Base-by-base conservation (phyloP, 257 asterid species). In the Fraxinus anomala region DNA sequence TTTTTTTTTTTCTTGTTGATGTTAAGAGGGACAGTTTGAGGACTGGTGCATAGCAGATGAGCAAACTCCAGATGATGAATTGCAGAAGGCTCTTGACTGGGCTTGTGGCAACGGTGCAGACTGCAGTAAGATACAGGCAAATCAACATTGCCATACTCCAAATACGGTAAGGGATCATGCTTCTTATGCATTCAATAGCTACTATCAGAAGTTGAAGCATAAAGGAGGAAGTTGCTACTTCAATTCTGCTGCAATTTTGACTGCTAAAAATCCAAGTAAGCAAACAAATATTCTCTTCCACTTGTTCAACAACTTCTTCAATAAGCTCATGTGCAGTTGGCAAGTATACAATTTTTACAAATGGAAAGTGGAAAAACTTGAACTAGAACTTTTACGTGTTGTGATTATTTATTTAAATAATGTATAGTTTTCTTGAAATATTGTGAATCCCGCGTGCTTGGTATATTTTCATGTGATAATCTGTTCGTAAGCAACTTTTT, bases 11-110 rank as follows among this genome's bases (percentile, higher is more conserved):
- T 76, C 6, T 51, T 9, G 31, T 44, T 75, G 24, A 24, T 10
- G 34, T 26, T 61, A 89, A 89, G 96, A 84, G 80, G 94, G 87
- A 23, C 94, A 89, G 84, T 79, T 76, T 76, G 91, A 88, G 77
- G 91, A 92, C 36, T 92, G 84, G 79, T 92, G 97, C 87, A 44
- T 89, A 79, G 96, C 96, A 3, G 97, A 91, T 65, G 96, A 86
- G 78, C 97, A 93, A 83, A 76, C 81, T 26, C 77, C 90, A 23
- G 94, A 93, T 2, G 87, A 80, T 0, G 91, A 72, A 51, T 37
- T 91, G 82, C 56, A 28, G 63, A 37, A 4, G 5, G 94, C 96
- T 0, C 72, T 82, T 59, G 78, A 76, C 2, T 93, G 97, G 97
- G 97, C 97, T 3, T 93, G 97, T 74, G 63, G 73, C 31, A 87